A percentile compares a stretch with the other conserved stretches of the same genome.
Conservation (phyloP, 805 yeast species). For the Saturnispora zaruensis region DNA sequence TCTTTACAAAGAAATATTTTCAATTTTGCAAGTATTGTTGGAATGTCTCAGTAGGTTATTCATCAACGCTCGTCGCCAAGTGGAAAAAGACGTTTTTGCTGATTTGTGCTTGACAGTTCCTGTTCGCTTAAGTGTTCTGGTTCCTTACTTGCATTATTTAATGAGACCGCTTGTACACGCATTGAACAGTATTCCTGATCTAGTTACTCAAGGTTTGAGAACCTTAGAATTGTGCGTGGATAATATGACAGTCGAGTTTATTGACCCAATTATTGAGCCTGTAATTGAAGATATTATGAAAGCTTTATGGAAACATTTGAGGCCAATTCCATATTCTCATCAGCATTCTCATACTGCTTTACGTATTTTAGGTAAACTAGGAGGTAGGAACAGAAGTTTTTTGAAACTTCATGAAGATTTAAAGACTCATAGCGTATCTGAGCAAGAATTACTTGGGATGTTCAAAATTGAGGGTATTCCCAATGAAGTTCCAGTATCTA, state of each 20-base stretch:
- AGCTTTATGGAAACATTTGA: conserved; percentile 83
- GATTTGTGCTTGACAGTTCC: conserved; percentile 95
- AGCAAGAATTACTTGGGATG: conserved; percentile 61
- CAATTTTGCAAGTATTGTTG: conserved; percentile 75
- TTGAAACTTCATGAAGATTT: conserved; percentile 68
- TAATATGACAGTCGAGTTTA: conserved; percentile 89
- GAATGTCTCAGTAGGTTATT: conserved; percentile 81
- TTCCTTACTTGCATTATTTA: conserved; percentile 81
- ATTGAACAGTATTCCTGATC: conserved; percentile 79
- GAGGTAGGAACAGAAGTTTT: conserved; percentile 89
- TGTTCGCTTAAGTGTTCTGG: conserved; percentile 84
- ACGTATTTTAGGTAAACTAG: conserved; percentile 86
- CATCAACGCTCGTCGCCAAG: conserved; percentile 74
- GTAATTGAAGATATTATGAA: conserved; percentile 91
- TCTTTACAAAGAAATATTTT: conserved; percentile 86
- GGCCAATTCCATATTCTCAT: conserved; percentile 90
- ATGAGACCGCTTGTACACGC: conserved; percentile 92
- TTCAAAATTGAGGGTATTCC: conserved; percentile 64
- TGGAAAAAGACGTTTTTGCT: conserved; percentile 88
- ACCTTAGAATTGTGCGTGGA: conserved; percentile 95
- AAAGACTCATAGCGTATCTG: conserved; percentile 39
- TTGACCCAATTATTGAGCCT: conserved; percentile 95
- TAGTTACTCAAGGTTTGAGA: conserved; percentile 88
- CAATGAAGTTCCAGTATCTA: conserved; percentile 56
- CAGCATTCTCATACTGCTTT: conserved; percentile 93